These are phyloP conservation scores for Chaetomiaceae sp. DNA, from an alignment of 2,329 filamentous ascomycete species.

Conservation along the genomic window DNA sequence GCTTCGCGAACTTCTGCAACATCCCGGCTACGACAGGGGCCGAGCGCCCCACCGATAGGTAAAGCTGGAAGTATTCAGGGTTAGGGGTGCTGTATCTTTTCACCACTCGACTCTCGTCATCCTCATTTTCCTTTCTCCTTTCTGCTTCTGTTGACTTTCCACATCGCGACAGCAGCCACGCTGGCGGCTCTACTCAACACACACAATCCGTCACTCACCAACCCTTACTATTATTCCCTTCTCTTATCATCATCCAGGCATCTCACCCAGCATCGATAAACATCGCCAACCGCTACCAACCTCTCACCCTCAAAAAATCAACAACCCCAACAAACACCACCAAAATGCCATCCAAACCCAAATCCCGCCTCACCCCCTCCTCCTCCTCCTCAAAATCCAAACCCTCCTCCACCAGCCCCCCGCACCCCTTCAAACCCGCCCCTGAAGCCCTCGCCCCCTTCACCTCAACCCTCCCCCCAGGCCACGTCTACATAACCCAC, in stretches of 20 bases:
- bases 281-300: background rate
- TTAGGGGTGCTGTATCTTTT: too few relatives aligned
- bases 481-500: conserved; percentile 79
- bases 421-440: conserved; percentile 62
- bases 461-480: conserved; percentile 58
- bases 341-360: conserved; percentile 24
- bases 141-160: too few relatives aligned
- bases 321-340: background rate
- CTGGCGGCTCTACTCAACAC: too few relatives aligned
- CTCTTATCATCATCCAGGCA: too few relatives aligned
- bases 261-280: background rate
- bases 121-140: too few relatives aligned
- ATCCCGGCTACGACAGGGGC: background rate
- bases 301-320: background rate
- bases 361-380: conserved; percentile 23
- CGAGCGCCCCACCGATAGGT: too few relatives aligned
- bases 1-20: background rate
- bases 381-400: conserved; percentile 36
- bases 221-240: too few relatives aligned
- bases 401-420: conserved; percentile 15
- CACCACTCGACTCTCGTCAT: too few relatives aligned
- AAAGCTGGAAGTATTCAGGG: too few relatives aligned
- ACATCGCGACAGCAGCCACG: too few relatives aligned
- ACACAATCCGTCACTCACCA: too few relatives aligned
- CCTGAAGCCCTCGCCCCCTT: conserved; percentile 62